These are phyloP conservation scores for Alternaria viburni DNA, from an alignment of 2,329 filamentous ascomycete genomes.

Conservation along the genomic window DNA sequence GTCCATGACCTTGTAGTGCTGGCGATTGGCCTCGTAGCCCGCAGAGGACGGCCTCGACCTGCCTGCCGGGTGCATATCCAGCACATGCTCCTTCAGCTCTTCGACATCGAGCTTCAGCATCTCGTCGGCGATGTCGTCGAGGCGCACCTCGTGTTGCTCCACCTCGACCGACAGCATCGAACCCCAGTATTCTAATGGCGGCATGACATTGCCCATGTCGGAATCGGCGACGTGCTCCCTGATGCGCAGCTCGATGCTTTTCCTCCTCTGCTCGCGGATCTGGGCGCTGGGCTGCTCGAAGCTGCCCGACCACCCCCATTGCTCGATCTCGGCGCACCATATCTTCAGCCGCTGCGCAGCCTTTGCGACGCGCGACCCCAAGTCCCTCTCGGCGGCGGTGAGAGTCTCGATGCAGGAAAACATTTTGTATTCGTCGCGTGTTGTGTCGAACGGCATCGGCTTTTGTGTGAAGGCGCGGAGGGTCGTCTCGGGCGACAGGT, in stretches of 20 bases:
- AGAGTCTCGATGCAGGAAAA: constrained; percentile 66
- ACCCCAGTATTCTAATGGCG: constrained; percentile 66
- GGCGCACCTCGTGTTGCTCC: constrained; percentile 70
- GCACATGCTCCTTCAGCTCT: constrained; percentile 86
- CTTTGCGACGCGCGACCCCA: constrained; percentile 72
- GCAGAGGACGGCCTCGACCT: constrained; percentile 55
- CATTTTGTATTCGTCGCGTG: constrained; percentile 49
- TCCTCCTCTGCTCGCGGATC: constrained; percentile 32
- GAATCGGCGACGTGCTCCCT: constrained; percentile 37
- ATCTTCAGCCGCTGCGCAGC: constrained; percentile 73
- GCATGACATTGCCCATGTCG: constrained; percentile 26
- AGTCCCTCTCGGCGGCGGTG: constrained; percentile 70
- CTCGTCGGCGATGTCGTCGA: constrained; percentile 74
- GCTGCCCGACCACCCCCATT: constrained; percentile 64
- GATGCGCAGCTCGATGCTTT: constrained; percentile 41
- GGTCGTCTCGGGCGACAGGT: constrained; percentile 51
- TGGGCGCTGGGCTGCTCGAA: constrained; percentile 51
- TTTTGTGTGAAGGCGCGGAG: constrained; percentile 52
- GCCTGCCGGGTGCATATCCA: constrained; percentile 73
- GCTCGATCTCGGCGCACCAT: constrained; percentile 75
- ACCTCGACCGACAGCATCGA: constrained; percentile 72
- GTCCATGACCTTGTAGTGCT: constrained; percentile 73
- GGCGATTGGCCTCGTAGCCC: constrained; percentile 37
- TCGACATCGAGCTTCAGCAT: constrained; percentile 77
- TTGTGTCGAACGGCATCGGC: constrained; percentile 53